A percentile compares a stretch with the other conserved stretches of the same genome.
Conservation (phyloP, 2,329 filamentous ascomycete genomes). For the Rhynchosporium agropyri region DNA sequence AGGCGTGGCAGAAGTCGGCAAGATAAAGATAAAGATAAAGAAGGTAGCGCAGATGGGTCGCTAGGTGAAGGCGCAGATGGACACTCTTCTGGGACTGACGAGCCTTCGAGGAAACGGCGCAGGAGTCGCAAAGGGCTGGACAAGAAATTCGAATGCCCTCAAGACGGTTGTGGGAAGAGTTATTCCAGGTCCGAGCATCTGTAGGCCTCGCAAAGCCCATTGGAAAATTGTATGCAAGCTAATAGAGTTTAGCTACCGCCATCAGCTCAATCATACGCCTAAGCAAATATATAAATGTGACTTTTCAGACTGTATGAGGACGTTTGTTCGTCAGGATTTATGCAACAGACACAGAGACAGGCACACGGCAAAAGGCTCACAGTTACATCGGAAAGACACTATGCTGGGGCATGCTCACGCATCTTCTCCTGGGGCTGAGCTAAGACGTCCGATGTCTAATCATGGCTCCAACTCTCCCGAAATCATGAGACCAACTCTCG, state of each 20-base stretch:
- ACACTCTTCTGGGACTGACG: constrained; percentile 42
- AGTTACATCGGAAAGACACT: constrained; percentile 73
- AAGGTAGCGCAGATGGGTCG: constrained; percentile 35
- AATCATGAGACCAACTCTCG: constrained; percentile 36
- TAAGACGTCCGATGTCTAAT: constrained; percentile 30
- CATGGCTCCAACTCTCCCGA: constrained; percentile 41
- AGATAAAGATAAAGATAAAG: constrained; percentile 30
- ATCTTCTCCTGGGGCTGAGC: constrained; percentile 41
- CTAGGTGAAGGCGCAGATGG: constrained; percentile 36
- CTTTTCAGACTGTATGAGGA: constrained; percentile 84
- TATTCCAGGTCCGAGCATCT: constrained; percentile 96
- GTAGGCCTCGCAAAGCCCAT: constrained; percentile 52
- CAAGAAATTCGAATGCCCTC: constrained; percentile 82
- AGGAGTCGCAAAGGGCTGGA: constrained; percentile 77
- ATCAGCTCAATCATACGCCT: constrained; percentile 93
- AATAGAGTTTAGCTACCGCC: constrained; percentile 63
- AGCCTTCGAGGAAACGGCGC: constrained; percentile 55
- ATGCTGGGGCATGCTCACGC: constrained; percentile 54
- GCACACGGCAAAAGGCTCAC: constrained; percentile 77
- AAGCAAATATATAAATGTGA: constrained; percentile 96
- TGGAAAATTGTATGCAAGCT: background rate
- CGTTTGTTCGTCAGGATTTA: constrained; percentile 91
- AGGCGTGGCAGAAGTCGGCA: constrained; percentile 40
- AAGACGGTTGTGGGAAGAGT: constrained; percentile 88
- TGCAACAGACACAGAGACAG: constrained; percentile 83